Percentiles rank a stretch among this genome's conserved stretches.
Evolutionary conservation across 768 basidiomycete species (phyloP).

Genomic region (Rhizopogon vulgaris): DNA sequence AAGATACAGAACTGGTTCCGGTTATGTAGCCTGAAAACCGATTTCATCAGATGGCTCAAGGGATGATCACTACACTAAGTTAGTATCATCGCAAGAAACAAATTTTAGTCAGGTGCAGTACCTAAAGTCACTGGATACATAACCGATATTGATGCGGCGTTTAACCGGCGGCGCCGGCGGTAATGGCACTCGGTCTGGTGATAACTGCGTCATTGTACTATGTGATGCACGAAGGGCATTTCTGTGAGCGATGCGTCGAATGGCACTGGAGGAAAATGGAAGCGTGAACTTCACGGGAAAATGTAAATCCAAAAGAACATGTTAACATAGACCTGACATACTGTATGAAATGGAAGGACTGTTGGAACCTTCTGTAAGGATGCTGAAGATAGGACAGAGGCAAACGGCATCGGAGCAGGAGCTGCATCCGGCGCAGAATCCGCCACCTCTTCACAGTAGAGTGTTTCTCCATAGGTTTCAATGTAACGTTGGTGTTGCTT

Average conservation of each 20-base stretch:
- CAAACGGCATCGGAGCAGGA: slow-evolving; percentile 11
- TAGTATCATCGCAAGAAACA: background rate
- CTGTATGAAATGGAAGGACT: slow-evolving; percentile 46
- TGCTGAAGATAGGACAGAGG: slow-evolving; percentile 16
- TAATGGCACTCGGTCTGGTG: slow-evolving; percentile 32
- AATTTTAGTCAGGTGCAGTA: slow-evolving; percentile 13
- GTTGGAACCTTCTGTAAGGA: slow-evolving; percentile 30
- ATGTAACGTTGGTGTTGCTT: slow-evolving; percentile 40
- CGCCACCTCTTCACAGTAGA: slow-evolving; percentile 11
- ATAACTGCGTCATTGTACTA: slow-evolving; percentile 33
- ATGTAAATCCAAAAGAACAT: background rate
- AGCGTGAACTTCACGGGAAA: slow-evolving; percentile 35
- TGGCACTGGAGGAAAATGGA: slow-evolving; percentile 33
- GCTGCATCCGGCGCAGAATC: slow-evolving; percentile 4
- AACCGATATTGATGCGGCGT: slow-evolving; percentile 40
- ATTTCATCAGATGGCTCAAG: slow-evolving; percentile 47
- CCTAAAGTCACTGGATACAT: slow-evolving; percentile 44
- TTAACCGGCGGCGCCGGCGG: slow-evolving; percentile 35
- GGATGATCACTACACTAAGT: slow-evolving; percentile 38
- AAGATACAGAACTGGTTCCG: slow-evolving; percentile 32
- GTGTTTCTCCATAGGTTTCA: slow-evolving; percentile 26
- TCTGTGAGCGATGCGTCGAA: slow-evolving; percentile 41
- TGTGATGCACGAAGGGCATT: slow-evolving; percentile 42
- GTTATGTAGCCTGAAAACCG: slow-evolving; percentile 41
- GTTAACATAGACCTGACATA: slow-evolving; percentile 14